Evolutionary conservation across 108 stramenopile genomes (phyloP).

Genomic region (Mediolabrus comicus): DNA sequence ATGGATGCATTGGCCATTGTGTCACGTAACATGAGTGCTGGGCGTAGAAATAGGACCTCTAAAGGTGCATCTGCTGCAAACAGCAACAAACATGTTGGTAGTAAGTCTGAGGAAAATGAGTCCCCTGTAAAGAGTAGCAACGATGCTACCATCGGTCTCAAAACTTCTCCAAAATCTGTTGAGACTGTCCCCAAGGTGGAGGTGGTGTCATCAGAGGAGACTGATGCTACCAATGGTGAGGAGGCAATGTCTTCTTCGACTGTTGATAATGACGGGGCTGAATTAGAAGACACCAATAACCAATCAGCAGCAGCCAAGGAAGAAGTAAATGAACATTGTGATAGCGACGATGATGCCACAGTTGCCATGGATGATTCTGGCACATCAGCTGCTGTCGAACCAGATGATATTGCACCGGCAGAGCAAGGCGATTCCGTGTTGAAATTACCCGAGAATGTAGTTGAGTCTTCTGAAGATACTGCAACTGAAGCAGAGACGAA

Average conservation of each 20-base stretch:
- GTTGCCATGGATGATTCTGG: neutral
- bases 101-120: neutral
- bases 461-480: neutral
- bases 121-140: neutral
- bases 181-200: neutral
- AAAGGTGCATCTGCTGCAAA: neutral
- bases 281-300: too few relatives aligned
- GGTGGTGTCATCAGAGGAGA: too few relatives aligned
- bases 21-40: conserved; percentile 3
- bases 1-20: conserved; percentile 11
- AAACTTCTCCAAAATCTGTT: neutral
- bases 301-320: neutral
- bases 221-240: too few relatives aligned
- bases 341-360: neutral
- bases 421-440: neutral
- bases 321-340: neutral
- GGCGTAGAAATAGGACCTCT: neutral
- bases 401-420: neutral
- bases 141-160: neutral
- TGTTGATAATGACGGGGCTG: neutral
- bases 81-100: neutral
- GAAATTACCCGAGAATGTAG: neutral
- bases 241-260: neutral
- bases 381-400: neutral
- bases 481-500: neutral